These are phyloP conservation scores for Protomyces lactucae-debilis DNA, from an alignment of 1,139 yeast species.

Conservation along the genomic window DNA sequence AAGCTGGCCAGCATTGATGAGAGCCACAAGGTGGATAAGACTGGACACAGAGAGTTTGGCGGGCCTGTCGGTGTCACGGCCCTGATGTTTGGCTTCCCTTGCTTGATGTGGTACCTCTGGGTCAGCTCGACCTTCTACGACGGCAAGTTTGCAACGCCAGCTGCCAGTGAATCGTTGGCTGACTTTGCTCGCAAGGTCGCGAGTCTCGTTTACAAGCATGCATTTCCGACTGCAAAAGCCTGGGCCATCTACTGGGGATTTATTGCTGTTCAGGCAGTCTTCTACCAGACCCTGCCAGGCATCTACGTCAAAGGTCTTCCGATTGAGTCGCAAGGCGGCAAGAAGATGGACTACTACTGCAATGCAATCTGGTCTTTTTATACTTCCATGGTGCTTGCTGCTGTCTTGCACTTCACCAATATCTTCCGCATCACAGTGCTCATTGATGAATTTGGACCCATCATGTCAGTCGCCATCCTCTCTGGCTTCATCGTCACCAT, in stretches of 20 bases:
- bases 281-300: conserved; percentile 89
- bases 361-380: conserved; percentile 86
- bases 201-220: conserved; percentile 51
- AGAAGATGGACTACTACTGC: conserved; percentile 85
- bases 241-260: conserved; percentile 69
- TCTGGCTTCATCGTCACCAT: conserved; percentile 72
- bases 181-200: conserved; percentile 51
- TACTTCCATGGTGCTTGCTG: conserved; percentile 54
- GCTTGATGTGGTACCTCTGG: conserved; percentile 96
- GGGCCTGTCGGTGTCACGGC: conserved; percentile 88
- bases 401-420: conserved; percentile 66
- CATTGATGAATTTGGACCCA: conserved; percentile 77
- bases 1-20: neutral
- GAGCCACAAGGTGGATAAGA: conserved; percentile 13
- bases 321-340: conserved; percentile 67
- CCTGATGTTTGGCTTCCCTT: conserved; percentile 92
- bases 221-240: conserved; percentile 62
- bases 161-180: conserved; percentile 43
- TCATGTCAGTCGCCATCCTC: conserved; percentile 85
- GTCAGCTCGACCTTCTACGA: conserved; percentile 73
- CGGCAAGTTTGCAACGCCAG: conserved; percentile 69
- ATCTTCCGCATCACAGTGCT: conserved; percentile 66
- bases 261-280: conserved; percentile 62
- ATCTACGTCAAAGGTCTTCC: conserved; percentile 94
- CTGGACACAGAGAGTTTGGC: conserved; percentile 61